These are phyloP conservation scores for Metarhizium robertsii DNA, from an alignment of 2,329 filamentous ascomycete species.

Conservation along the genomic window DNA sequence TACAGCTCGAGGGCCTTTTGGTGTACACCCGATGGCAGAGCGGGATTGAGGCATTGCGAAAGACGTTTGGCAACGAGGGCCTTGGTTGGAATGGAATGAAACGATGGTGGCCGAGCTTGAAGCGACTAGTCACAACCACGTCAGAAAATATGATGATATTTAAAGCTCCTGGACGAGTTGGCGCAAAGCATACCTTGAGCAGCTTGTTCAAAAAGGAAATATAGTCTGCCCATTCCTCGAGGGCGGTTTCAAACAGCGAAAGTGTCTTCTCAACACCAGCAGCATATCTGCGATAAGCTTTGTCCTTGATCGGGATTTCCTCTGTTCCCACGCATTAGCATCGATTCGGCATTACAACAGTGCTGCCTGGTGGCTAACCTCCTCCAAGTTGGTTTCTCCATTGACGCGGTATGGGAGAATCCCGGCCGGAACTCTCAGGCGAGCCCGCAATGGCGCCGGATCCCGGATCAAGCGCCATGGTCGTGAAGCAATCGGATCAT, in stretches of 20 bases:
- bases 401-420: slow-evolving; percentile 65
- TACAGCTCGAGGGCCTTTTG: slow-evolving; percentile 97
- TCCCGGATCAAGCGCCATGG: slow-evolving; percentile 56
- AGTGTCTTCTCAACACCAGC: slow-evolving; percentile 79
- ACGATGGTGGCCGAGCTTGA: slow-evolving; percentile 70
- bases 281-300: slow-evolving; percentile 79
- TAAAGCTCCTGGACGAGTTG: background rate
- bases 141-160: slow-evolving; percentile 1
- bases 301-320: slow-evolving; percentile 49
- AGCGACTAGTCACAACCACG: slow-evolving; percentile 51
- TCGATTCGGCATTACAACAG: slow-evolving; percentile 3
- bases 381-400: slow-evolving; percentile 69
- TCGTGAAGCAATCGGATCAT: slow-evolving; percentile 16
- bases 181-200: slow-evolving; percentile 56
- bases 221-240: slow-evolving; percentile 99
- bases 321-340: slow-evolving; percentile 27
- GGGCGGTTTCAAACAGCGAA: slow-evolving; percentile 78
- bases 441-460: slow-evolving; percentile 53
- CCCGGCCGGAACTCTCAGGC: slow-evolving; percentile 75
- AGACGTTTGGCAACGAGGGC: slow-evolving; percentile 77
- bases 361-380: slow-evolving; percentile 43
- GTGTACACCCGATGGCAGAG: slow-evolving; percentile 89
- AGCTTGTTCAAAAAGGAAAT: slow-evolving; percentile 92
- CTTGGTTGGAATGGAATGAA: slow-evolving; percentile 71
- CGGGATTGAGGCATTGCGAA: slow-evolving; percentile 89